Evolutionary conservation across 176 grass and related monocot species (phyloP).

Genomic region (Panicum miliaceum): DNA sequence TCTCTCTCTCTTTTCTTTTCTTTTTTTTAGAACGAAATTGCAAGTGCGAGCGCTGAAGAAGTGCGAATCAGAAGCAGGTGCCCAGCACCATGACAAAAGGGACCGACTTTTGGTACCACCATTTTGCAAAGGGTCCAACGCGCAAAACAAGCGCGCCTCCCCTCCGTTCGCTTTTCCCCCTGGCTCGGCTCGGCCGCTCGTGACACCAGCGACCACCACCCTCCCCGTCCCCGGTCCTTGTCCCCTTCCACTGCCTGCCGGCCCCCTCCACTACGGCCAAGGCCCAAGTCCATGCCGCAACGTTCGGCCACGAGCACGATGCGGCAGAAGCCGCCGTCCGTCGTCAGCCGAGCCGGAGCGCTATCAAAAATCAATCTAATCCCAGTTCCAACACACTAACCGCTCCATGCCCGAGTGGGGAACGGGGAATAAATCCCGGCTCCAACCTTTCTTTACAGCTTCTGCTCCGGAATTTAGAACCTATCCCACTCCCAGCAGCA

Average conservation of each 20-base stretch:
- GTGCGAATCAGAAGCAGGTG: not conserved
- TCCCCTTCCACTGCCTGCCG: not conserved
- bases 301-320: constrained; percentile 49
- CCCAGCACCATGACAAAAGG: too few species aligned
- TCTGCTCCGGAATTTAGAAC: constrained; percentile 20
- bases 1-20: too few species aligned
- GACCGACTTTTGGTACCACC: not conserved
- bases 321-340: not conserved
- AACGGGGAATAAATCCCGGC: constrained; percentile 28
- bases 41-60: not conserved
- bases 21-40: not conserved
- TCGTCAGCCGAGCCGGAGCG: not conserved
- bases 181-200: not conserved
- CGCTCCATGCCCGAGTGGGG: constrained; percentile 8
- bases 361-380: not conserved
- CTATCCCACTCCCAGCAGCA: not conserved
- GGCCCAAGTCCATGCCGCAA: constrained; percentile 45
- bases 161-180: not conserved
- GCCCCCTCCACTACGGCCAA: constrained; percentile 3
- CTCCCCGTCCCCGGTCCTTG: constrained; percentile 22
- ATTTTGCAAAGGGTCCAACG: not conserved
- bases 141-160: not conserved
- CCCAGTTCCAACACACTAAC: not conserved
- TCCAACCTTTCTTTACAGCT: not conserved
- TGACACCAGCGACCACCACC: not conserved